phyloP scores from a whole-genome alignment of 2,329 filamentous ascomycete species.

The Moelleriella libera region DNA sequence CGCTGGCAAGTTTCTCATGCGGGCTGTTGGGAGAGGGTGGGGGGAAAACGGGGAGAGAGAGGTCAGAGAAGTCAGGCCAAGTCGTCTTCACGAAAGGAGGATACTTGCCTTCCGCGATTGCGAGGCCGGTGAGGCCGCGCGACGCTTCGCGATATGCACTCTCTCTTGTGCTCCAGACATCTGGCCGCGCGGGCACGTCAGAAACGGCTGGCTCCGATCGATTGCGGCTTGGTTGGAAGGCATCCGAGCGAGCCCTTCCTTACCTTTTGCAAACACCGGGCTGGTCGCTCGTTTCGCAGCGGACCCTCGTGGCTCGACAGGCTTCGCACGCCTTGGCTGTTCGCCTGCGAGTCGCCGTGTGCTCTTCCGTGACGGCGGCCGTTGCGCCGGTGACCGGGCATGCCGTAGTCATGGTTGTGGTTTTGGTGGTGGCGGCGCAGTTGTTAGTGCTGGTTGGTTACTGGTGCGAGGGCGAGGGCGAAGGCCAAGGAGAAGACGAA shows the following conservation, averaged over 20 bases:
- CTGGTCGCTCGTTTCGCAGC: slow-evolving; percentile 33
- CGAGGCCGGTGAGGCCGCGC: slow-evolving; percentile 34
- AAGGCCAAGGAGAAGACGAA: too few relatives aligned
- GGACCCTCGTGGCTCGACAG: slow-evolving; percentile 38
- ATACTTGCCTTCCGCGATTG: slow-evolving; percentile 25
- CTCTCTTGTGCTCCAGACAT: slow-evolving; percentile 36
- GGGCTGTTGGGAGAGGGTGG: not conserved
- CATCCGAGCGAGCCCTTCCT: slow-evolving; percentile 5
- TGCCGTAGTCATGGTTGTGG: too few relatives aligned
- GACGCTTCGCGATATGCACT: slow-evolving; percentile 36
- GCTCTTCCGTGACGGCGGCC: slow-evolving; percentile 1
- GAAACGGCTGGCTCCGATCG: not conserved
- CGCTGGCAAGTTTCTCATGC: not conserved
- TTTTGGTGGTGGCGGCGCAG: too few relatives aligned
- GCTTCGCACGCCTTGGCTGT: slow-evolving; percentile 35
- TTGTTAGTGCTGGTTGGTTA: too few relatives aligned
- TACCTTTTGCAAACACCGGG: slow-evolving; percentile 37
- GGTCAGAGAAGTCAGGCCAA: too few relatives aligned
- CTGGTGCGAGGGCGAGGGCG: too few relatives aligned
- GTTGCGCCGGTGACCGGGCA: too few relatives aligned
- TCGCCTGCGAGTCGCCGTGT: slow-evolving; percentile 9
- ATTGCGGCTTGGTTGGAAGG: not conserved
- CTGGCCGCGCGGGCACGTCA: slow-evolving; percentile 13
- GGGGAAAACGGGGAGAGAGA: not conserved
- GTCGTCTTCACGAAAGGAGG: too few relatives aligned